Base-by-base conservation (phyloP, 352 stramenopile genomes). In the Phytophthora sansomeana region DNA sequence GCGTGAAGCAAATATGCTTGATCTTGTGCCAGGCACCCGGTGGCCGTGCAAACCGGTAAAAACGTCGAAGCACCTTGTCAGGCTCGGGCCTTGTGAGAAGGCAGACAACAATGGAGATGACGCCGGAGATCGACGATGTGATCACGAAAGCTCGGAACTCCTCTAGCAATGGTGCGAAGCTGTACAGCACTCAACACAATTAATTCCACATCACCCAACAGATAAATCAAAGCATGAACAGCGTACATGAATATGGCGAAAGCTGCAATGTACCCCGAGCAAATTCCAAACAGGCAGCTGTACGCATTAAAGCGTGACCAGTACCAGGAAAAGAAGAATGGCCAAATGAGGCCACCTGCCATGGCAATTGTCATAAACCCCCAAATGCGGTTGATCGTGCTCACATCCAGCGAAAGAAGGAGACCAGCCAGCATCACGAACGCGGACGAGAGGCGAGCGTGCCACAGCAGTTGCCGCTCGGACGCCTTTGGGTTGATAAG, bases 261-360 rank as follows among this genome's bases (percentile, higher is more conserved):
- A 0, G 85, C 81, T 5, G 78, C 66, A 17, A 87, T 51, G 47
- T 90, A 89, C 13, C 85, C 85, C 0, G 76, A 77, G 16, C 77
- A 39, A 26, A 92, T 71, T 13, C 85, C 85, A 17, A 69, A 60
- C 4, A 91, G 63, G 62, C 78, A 91, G 35, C 85, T 87, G 21
- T 68, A 72, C 5, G 81, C 85, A 53, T 91, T 93, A 66, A 93
- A 92, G 26, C 80, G 81, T 10, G 80, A 73, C 85, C 85, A 93
- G 44, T 93, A 93, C 85, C 85, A 93, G 21, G 81, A 85, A 48
- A 93, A 84, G 63, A 93, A 93, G 58, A 85, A 91, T 10, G 83
- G 83, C 77, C 78, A 91, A 19, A 91, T 78, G 47, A 90, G 80
- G 2, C 80, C 83, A 35, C 83, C 85, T 3, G 75, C 80, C 63